Evolutionary conservation across 1,284 basidiomycete species (phyloP).

Genomic region (Wallemia ichthyophaga): DNA sequence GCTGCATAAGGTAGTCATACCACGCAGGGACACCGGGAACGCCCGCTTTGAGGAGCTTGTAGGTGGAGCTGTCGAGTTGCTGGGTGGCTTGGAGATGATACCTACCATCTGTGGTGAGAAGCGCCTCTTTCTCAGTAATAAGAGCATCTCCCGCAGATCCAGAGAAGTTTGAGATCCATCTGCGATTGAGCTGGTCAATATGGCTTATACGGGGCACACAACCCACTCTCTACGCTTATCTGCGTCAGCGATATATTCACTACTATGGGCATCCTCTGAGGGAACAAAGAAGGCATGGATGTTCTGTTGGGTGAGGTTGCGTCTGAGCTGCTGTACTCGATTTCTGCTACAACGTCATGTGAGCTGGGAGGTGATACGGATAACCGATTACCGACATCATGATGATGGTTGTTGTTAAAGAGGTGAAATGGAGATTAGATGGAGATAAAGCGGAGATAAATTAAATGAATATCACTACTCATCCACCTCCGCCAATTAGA

Average conservation of each 20-base stretch:
- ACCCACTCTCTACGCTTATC: not conserved
- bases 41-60: not conserved
- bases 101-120: slow-evolving; percentile 45
- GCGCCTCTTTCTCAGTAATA: slow-evolving; percentile 36
- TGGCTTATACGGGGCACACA: too few species aligned
- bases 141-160: slow-evolving; percentile 74
- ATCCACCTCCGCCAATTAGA: too few species aligned
- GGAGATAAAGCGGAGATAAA: too few species aligned
- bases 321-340: not conserved
- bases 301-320: not conserved
- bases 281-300: not conserved
- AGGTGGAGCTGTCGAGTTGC: not conserved
- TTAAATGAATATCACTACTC: too few species aligned
- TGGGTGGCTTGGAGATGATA: not conserved
- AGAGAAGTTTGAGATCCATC: slow-evolving; percentile 68
- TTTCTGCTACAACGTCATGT: not conserved
- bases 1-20: not conserved
- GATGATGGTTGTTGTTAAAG: not conserved
- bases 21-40: not conserved
- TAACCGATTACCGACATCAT: too few species aligned
- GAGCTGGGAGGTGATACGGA: not conserved
- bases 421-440: not conserved
- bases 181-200: too few species aligned
- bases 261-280: not conserved
- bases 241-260: not conserved